phyloP scores from a whole-genome alignment of 768 basidiomycete species.

The Nidularia pulvinata region DNA sequence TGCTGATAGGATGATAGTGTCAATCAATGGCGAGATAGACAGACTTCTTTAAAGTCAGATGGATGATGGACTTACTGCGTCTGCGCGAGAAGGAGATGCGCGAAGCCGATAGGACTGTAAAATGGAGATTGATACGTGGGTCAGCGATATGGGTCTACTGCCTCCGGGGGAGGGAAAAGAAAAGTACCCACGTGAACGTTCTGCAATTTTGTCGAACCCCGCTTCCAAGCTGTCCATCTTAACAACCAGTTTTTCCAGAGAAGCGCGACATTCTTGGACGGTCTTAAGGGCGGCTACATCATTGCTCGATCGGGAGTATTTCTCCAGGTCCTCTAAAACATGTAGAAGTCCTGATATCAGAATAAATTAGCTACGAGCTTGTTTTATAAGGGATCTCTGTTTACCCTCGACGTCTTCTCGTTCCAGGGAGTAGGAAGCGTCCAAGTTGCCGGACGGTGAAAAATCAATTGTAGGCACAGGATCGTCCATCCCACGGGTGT shows the following conservation, averaged over 20 bases:
- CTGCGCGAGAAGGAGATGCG: slow-evolving; percentile 67
- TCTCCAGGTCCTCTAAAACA: slow-evolving; percentile 66
- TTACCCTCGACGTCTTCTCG: slow-evolving; percentile 75
- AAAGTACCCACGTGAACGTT: slow-evolving; percentile 68
- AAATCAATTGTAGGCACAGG: slow-evolving; percentile 81
- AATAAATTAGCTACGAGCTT: slow-evolving; percentile 7
- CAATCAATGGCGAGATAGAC: background rate
- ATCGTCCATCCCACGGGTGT: slow-evolving; percentile 79
- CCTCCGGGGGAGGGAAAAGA: background rate
- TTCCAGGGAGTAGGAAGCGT: slow-evolving; percentile 67
- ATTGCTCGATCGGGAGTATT: slow-evolving; percentile 42
- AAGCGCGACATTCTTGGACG: slow-evolving; percentile 57
- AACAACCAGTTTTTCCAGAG: slow-evolving; percentile 67
- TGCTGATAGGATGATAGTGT: slow-evolving; percentile 33
- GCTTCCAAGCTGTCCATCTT: slow-evolving; percentile 82
- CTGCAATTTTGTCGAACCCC: slow-evolving; percentile 86
- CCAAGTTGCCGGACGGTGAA: slow-evolving; percentile 63
- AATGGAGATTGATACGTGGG: slow-evolving; percentile 3
- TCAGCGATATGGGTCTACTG: background rate
- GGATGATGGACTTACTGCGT: slow-evolving; percentile 53
- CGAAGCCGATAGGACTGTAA: slow-evolving; percentile 74
- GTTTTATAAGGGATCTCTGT: slow-evolving; percentile 12
- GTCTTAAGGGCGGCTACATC: slow-evolving; percentile 51
- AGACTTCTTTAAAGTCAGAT: background rate
- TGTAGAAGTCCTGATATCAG: slow-evolving; percentile 50